phyloP scores from a whole-genome alignment of 179 eudicot species.

The Dionaea muscipula region DNA sequence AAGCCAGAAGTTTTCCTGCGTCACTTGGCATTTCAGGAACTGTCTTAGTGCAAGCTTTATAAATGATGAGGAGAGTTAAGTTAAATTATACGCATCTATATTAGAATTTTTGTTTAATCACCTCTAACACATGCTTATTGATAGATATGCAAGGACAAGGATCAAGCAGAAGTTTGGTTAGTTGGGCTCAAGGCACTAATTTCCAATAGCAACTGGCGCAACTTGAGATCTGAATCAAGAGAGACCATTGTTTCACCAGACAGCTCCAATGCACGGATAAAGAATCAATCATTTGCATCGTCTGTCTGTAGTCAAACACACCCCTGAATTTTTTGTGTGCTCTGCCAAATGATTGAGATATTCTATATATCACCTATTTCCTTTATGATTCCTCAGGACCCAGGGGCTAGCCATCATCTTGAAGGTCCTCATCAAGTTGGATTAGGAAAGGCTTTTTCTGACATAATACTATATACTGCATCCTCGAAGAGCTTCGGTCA shows the following conservation, averaged over 20 bases:
- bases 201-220: constrained; percentile 39
- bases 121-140: constrained; percentile 5
- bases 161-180: constrained; percentile 97
- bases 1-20: background rate
- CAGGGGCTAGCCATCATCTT: constrained; percentile 24
- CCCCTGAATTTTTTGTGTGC: constrained; percentile 1
- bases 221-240: constrained; percentile 42
- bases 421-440: constrained; percentile 49
- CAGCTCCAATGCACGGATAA: constrained; percentile 33
- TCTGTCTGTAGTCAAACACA: constrained; percentile 30
- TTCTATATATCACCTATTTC: constrained; percentile 5
- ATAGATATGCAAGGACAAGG: constrained; percentile 97
- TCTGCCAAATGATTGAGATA: background rate
- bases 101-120: background rate
- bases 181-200: constrained; percentile 72
- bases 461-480: constrained; percentile 50
- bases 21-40: constrained; percentile 2
- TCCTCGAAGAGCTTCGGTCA: constrained; percentile 32
- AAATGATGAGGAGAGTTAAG: background rate
- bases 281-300: constrained; percentile 34
- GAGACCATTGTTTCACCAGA: constrained; percentile 34
- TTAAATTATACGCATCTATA: background rate
- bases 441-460: constrained; percentile 68
- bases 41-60: background rate
- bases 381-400: constrained; percentile 29